These are phyloP conservation scores for Exophiala xenobiotica DNA, from an alignment of 2,329 filamentous ascomycete genomes.

Conservation along the genomic window DNA sequence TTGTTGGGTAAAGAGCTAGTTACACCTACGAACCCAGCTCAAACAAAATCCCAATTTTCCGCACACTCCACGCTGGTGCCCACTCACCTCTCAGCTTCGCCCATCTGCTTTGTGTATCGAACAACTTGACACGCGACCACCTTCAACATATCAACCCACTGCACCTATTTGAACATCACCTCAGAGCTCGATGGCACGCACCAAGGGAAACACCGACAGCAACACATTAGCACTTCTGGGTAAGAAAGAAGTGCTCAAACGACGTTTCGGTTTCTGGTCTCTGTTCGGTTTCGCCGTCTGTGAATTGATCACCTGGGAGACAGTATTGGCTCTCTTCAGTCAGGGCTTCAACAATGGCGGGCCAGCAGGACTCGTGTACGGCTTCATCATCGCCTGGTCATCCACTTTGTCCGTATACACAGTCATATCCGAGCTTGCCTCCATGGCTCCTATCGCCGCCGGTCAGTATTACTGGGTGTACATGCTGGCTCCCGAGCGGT, in stretches of 20 bases:
- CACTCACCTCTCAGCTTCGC: too few species aligned
- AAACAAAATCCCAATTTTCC: background rate
- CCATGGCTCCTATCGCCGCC: constrained; percentile 48
- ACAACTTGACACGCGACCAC: background rate
- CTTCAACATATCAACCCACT: background rate
- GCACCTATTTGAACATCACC: background rate
- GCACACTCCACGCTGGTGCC: background rate
- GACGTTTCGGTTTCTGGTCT: constrained; percentile 45
- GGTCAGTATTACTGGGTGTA: constrained; percentile 51
- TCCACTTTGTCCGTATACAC: constrained; percentile 50
- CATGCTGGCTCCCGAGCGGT: constrained; percentile 44
- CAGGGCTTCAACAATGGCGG: constrained; percentile 47
- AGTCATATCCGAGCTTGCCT: constrained; percentile 49
- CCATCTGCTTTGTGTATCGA: background rate
- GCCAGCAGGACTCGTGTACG: constrained; percentile 51
- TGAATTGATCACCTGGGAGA: constrained; percentile 49
- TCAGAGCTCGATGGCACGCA: constrained; percentile 10
- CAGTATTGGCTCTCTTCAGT: constrained; percentile 45
- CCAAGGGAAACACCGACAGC: constrained; percentile 33
- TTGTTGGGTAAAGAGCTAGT: background rate
- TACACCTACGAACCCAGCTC: background rate
- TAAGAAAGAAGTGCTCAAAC: constrained; percentile 48
- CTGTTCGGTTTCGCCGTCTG: constrained; percentile 48
- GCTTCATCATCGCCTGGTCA: constrained; percentile 53
- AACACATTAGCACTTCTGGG: constrained; percentile 43